Evolutionary conservation across 2,329 filamentous ascomycete species (phyloP).

Genomic region (Aspergillus aculeatinus): DNA sequence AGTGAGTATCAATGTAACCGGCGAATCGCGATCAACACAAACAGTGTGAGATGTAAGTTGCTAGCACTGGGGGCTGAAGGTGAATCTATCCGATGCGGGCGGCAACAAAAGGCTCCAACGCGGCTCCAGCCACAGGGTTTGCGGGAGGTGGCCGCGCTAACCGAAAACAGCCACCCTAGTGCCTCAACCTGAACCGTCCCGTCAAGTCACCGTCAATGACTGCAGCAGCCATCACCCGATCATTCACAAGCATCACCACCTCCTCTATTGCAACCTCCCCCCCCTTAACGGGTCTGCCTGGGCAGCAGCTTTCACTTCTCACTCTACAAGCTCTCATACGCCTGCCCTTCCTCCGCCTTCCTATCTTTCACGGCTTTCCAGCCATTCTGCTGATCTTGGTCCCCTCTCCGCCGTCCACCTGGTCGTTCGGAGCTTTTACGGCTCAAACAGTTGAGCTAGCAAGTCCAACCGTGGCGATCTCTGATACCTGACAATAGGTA

Average conservation of each 20-base stretch:
- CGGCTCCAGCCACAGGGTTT: slow-evolving; percentile 24
- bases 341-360: slow-evolving; percentile 13
- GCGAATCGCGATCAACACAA: too few relatives aligned
- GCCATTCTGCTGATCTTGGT: slow-evolving; percentile 25
- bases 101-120: not conserved
- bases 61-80: not conserved
- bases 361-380: slow-evolving; percentile 15
- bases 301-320: slow-evolving; percentile 24
- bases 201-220: slow-evolving; percentile 31
- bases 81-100: not conserved
- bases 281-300: slow-evolving; percentile 23
- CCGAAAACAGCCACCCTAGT: slow-evolving; percentile 43
- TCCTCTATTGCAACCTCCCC: slow-evolving; percentile 24
- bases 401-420: slow-evolving; percentile 28
- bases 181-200: slow-evolving; percentile 39
- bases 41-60: too few relatives aligned
- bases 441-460: slow-evolving; percentile 34
- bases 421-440: slow-evolving; percentile 36
- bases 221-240: slow-evolving; percentile 31
- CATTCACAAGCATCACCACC: slow-evolving; percentile 28
- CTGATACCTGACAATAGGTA: slow-evolving; percentile 47
- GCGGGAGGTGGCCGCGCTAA: slow-evolving; percentile 34
- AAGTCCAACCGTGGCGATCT: slow-evolving; percentile 44
- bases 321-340: slow-evolving; percentile 22
- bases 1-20: too few relatives aligned